Base-by-base conservation (phyloP, 345 rosid species). In the Atalantia buxifolia region DNA sequence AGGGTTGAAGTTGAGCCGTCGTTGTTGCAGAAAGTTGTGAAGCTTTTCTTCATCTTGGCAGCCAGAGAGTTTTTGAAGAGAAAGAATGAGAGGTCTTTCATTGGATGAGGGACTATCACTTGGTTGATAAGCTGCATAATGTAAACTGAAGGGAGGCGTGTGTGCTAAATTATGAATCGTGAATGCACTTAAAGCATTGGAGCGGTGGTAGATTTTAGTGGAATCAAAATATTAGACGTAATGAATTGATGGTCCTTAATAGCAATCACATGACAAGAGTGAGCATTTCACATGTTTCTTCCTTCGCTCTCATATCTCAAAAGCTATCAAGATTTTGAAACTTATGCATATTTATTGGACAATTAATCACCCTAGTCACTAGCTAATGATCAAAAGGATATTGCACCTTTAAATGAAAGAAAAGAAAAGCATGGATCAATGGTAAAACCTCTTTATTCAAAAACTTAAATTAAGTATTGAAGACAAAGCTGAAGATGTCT, bases 1-100 rank as follows among this genome's bases (percentile, higher is more conserved):
- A 94, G 88, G 8, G 91, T 94, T 12, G 96, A 91, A 45, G 97
- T 94, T 3, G 98, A 94, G 76, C 82, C 87, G 62, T 90, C 88
- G 0, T 85, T 90, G 31, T 82, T 85, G 84, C 96, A 92, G 33
- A 89, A 86, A 31, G 83, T 90, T 57, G 81, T 70, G 22, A 94
- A 84, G n/a, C 92, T 86, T 86, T 90, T 89, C 78, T 86, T 88
- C 96, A 92, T 90, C 87, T 85, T 89, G 66, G 93, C 79, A 19
- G 88, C 91, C 2, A 90, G 42, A 64, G 77, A 81, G 83, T 92
- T 93, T 75, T 93, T 92, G 76, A 92, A 86, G 84, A 89, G 85
- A 72, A 89, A 83, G 45, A 90, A 89, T 19, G 95, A 92, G 62
- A 92, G 79, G 79, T 92, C 93, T 82, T 86, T 93, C 94, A 92